Evolutionary conservation across 371 early-diverging fungal species (phyloP), one percentile per base, ranked within the genome.

Genomic region (Actinomortierella wolfii): DNA sequence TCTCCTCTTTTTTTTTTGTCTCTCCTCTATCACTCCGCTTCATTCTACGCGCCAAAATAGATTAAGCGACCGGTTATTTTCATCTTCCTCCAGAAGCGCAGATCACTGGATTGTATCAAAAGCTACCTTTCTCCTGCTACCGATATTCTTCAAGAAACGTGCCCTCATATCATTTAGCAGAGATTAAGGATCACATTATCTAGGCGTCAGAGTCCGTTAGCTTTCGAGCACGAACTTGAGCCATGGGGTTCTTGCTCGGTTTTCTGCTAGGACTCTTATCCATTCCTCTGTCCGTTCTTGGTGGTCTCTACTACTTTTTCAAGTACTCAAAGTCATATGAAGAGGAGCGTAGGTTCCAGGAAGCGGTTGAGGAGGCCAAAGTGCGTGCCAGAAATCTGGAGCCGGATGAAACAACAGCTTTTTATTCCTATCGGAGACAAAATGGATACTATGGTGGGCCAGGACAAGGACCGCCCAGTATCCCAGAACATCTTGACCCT

Each of bases 401-500:
- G 21, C 47, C 65, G 18, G 53, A 58, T 15, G 26, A 34, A 21
- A 56, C 23, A 9, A 59, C 66, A 6, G 59, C 62, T 1, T 62
- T 62, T 40, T 71, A 71, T 21, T 65, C 73, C 14, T 71, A 71
- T 26, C 49, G 65, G 26, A 4, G 34, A 11, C 34, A 34, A 11
- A 4, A 34, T 34, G 34, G 34, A 6, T 11, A 34, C 34, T 34
- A 34, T 34, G 34, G 34, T 34, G 34, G 34, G 11, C 34, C 34
- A 34, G 51, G 66, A 8, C 43, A 54, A 20, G 61, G 54, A 41
- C 11, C 18, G 25, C 60, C 48, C 7, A 48, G 47, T 29, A 54
- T 58, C 49, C 73, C 66, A 28, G 73, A 71, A 51, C 66, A 71
- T 34, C 53, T 71, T 24, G 73, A 71, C 28, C 65, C 73, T 11